phyloP scores from a whole-genome alignment of 108 stramenopile species.

The Parietichytrium sp. region DNA sequence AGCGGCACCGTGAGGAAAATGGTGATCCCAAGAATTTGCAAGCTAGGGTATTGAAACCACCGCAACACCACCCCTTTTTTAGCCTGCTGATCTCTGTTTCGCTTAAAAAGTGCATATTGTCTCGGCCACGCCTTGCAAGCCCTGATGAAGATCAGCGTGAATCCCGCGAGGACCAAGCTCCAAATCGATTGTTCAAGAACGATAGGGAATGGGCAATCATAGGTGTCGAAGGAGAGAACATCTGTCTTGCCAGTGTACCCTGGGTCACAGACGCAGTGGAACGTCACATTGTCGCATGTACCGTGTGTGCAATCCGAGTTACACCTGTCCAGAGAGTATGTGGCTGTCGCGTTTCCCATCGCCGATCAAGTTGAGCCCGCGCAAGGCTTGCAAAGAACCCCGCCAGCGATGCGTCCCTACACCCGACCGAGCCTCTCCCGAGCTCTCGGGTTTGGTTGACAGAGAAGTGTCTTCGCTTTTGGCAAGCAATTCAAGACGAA shows the following conservation, averaged over 20 bases:
- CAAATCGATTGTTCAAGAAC: not conserved
- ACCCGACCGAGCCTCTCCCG: too few relatives aligned
- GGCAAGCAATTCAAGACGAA: too few relatives aligned
- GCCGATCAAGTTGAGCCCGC: too few relatives aligned
- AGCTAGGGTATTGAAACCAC: not conserved
- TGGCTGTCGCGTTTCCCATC: too few relatives aligned
- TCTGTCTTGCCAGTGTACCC: slow-evolving; percentile 16
- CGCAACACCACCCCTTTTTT: not conserved
- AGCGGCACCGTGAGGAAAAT: not conserved
- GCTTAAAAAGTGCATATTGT: not conserved
- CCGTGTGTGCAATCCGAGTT: too few relatives aligned
- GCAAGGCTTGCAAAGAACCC: too few relatives aligned
- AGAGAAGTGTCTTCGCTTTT: too few relatives aligned
- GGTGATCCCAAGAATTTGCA: not conserved
- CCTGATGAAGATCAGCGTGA: not conserved
- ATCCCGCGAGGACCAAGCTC: not conserved
- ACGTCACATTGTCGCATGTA: not conserved
- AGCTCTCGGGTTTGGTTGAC: too few relatives aligned
- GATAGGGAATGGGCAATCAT: not conserved
- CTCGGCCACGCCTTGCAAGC: not conserved
- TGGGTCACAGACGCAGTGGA: slow-evolving; percentile 19
- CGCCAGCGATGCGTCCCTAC: too few relatives aligned
- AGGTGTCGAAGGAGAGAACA: not conserved
- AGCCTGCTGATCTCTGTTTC: not conserved
- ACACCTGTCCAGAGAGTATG: too few relatives aligned